Percentiles rank a stretch among this genome's conserved stretches.
Evolutionary conservation across 257 asterid species (phyloP).

Genomic region (Paraleonurus japonicus): DNA sequence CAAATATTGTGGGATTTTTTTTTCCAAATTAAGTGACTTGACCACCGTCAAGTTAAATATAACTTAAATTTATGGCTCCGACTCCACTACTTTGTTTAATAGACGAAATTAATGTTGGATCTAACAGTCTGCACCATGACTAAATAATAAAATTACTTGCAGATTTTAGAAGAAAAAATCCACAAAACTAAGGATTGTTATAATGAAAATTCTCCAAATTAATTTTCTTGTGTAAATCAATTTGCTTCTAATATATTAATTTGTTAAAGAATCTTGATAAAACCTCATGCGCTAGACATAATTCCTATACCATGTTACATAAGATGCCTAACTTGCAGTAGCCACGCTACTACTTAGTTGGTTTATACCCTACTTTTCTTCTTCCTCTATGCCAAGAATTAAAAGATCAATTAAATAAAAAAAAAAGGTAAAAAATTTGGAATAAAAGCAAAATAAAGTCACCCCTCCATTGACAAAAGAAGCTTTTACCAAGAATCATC

Average conservation of each 20-base stretch:
- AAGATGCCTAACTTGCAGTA: constrained; percentile 42
- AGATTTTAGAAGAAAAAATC: not conserved
- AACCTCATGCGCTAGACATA: constrained; percentile 31
- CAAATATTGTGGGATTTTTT: too few species aligned
- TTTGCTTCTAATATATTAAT: not conserved
- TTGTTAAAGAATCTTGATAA: constrained; percentile 17
- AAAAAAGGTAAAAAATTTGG: constrained; percentile 29
- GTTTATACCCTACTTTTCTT: constrained; percentile 59
- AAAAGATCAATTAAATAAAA: not conserved
- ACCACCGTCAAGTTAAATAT: too few species aligned
- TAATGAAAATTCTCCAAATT: not conserved
- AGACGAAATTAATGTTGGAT: too few species aligned
- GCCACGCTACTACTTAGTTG: constrained; percentile 46
- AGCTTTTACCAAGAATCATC: constrained; percentile 34
- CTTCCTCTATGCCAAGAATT: constrained; percentile 45
- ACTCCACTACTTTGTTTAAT: too few species aligned
- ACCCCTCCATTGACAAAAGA: constrained; percentile 44
- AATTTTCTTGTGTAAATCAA: not conserved
- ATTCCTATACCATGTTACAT: constrained; percentile 26
- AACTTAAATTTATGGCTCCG: too few species aligned
- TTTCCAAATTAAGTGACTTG: too few species aligned
- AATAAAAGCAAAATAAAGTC: constrained; percentile 48
- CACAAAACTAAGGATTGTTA: too few species aligned
- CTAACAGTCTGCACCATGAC: too few species aligned
- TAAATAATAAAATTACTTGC: not conserved